phyloP scores from a whole-genome alignment of 805 yeast genomes.

The Saturnispora dispora region DNA sequence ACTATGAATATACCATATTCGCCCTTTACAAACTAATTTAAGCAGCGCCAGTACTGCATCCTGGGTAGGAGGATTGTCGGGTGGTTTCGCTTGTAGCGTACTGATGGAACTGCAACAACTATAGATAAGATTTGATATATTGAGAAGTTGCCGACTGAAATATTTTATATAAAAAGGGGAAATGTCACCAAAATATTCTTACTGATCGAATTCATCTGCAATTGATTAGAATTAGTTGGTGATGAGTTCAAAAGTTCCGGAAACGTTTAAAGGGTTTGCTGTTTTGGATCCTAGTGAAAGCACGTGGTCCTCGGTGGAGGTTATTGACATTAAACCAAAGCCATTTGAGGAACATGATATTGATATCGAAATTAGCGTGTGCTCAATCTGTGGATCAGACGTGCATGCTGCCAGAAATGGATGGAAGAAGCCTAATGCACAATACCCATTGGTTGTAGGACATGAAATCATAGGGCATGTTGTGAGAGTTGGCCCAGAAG shows the following conservation, averaged over 20 bases:
- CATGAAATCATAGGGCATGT: conserved; percentile 61
- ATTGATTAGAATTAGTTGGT: too few relatives aligned
- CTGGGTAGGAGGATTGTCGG: too few relatives aligned
- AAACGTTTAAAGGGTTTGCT: conserved; percentile 32
- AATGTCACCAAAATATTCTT: too few relatives aligned
- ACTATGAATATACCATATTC: not conserved
- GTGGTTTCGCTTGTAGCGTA: too few relatives aligned
- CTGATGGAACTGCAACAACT: too few relatives aligned
- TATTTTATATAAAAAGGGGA: not conserved
- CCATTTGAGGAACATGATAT: conserved; percentile 33
- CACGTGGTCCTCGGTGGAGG: conserved; percentile 28
- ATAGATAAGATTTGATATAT: not conserved
- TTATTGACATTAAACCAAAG: conserved; percentile 28
- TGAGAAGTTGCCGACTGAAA: not conserved
- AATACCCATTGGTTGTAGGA: conserved; percentile 36
- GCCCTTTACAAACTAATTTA: not conserved
- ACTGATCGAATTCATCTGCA: too few relatives aligned
- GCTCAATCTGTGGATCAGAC: conserved; percentile 57
- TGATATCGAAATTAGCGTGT: conserved; percentile 34
- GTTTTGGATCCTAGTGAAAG: conserved; percentile 24
- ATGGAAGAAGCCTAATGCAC: conserved; percentile 35
- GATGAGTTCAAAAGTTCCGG: conserved; percentile 22
- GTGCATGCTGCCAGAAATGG: conserved; percentile 40
- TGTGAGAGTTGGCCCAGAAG: conserved; percentile 48
- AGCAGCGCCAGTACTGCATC: too few relatives aligned